Evolutionary conservation across 257 asterid species (phyloP), one percentile per base, ranked within the genome.

Genomic region (Solanum sitiens): DNA sequence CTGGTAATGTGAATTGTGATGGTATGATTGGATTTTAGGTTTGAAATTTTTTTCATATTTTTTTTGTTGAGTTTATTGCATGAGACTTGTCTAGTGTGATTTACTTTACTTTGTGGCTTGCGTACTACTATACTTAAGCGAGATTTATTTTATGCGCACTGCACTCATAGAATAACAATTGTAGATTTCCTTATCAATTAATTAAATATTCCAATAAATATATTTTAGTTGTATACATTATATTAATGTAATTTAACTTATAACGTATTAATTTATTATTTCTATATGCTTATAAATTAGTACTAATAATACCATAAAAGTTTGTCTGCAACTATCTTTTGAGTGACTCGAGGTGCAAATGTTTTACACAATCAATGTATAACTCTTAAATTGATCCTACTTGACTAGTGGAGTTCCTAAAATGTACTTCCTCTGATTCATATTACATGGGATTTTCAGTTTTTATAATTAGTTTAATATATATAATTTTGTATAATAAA

Each of bases 41-140:
- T 59, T 25, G 4, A 59, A 20, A 20, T 0, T 59, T 20, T 1
- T 0, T 20, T 0, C 25, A 21, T 56, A 0, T 56, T 15, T 50
- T 47, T 14, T 50, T 13, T 1, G 3, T 47, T 47, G 3, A 47
- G 1, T 56, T 18, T 18, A 2, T 18, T 56, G 25, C 0, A 20
- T 7, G 2, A 20, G 11, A 2, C 11, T 18, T 56, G 6, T 59
- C 12, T 59, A 20, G 67, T 7, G 5, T 20, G 25, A 59, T 59
- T 59, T 20, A 59, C 5, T 59, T 59, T 59, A 20, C 9, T 59
- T 8, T 59, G 5, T 20, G 5, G 1, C 8, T 56, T 20, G 2
- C 2, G 0, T 0, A 5, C 12, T 59, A 20, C 5, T 56, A 20
- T 4, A 20, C 1, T 56, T 4, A 56, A 20, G 67, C 1, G 25